Base-by-base conservation (phyloP, 306 rosid genomes). In the Prunus dulcis region DNA sequence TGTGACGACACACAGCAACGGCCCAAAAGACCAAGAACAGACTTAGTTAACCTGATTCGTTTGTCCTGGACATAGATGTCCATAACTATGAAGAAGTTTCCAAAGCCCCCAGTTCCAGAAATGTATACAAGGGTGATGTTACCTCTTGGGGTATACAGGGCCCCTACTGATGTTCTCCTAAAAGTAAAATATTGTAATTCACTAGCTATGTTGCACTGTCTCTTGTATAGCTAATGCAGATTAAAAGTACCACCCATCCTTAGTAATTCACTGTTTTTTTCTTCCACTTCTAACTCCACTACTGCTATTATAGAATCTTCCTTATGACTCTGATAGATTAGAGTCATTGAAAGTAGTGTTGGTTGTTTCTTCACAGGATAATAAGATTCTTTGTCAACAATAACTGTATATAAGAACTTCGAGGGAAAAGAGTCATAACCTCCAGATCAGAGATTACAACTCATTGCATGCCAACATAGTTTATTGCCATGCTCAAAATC, bases 81-180 rank as follows among this genome's bases (percentile, higher is more conserved):
- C 23, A 3, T 12, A 47, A 68, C 20, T 9, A 25, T 7, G 41
- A 28, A 69, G 61, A 14, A 67, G 11, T 9, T 50, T 69, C 45
- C 74, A 69, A 69, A 69, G 61, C 46, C 46, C 18, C 43, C 74
- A 57, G 90, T 85, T 30, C 69, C 79, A 50, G 72, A 76, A 49
- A 67, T 11, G 18, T 57, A 25, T 9, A 61, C 0, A 6, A 25
- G 3, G 43, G 2, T 7, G 20, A 28, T 23, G n/a, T 27, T 5
- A 49, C 32, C 34, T 60, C 67, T 62, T 6, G 19, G 6, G 34
- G 64, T 60, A 23, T 25, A 12, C 30, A 23, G 15, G 67, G 32
- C 67, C n/a, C 65, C 45, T 28, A 63, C 1, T 64, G 38, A 34
- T 3, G 25, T 28, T 69, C 74, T 69, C 47, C 74, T 69, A 28